Evolutionary conservation across 2,329 filamentous ascomycete species (phyloP), one percentile per base, ranked within the genome.

Genomic region (Bertia moriformis): DNA sequence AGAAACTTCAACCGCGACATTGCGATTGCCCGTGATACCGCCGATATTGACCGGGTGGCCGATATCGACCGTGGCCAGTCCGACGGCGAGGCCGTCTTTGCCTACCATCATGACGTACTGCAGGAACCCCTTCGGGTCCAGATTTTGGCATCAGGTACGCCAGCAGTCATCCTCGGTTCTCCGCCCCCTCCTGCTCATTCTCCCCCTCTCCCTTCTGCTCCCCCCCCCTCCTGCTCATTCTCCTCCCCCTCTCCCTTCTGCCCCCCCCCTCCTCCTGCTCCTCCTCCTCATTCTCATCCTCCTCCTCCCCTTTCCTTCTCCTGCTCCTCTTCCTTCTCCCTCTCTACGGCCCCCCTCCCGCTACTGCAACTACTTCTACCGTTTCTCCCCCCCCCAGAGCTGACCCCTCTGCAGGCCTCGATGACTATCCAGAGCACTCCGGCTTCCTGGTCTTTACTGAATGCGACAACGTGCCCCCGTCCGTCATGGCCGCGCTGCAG

Each of bases 71-170:
- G 63, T 24, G 81, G 81, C 14, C 73, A 78, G 4, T 78, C 82
- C 20, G 81, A 89, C 54, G 83, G 82, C 38, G 74, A 83, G 41
- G 65, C 93, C 41, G 67, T 67, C 13, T 81, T 89, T 52, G 63
- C 57, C 3, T 83, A 62, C 43, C 44, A 40, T 7, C 52, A 59
- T 39, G 36, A 49, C 2, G 33, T 38, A 4, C 41, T 60, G 2
- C 29, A 43, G 1, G 15, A 38, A 3, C 44, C 52, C 14, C 41
- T 68, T 3, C 47, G 56, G 17, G 52, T 70, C 4, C 60, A 53
- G 14, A 51, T 60, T 4, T 48, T 63, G 7, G n/a, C 22, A 4
- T 54, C 56, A 46, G n/a, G n/a, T n/a, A n/a, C n/a, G n/a, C n/a
- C n/a, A n/a, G n/a, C n/a, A n/a, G 55, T 60, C 58, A 43, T 46